Conservation (phyloP, 345 rosid species). For the Salix brachista region DNA sequence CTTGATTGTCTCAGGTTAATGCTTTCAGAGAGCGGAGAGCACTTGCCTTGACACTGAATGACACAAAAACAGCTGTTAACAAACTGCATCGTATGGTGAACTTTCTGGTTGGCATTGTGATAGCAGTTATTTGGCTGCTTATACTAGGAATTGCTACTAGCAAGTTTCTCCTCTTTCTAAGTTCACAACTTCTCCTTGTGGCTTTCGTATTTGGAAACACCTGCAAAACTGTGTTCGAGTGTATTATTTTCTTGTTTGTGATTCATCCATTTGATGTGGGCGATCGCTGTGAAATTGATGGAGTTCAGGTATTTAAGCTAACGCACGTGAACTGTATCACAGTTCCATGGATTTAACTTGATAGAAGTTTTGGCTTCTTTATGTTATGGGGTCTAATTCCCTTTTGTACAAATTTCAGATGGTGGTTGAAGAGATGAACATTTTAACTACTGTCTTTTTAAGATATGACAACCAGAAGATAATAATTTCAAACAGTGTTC, state of each 20-base stretch:
- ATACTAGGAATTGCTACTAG: constrained; percentile 31
- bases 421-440: constrained; percentile 84
- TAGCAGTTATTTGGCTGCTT: constrained; percentile 27
- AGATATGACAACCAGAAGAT: constrained; percentile 71
- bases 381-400: background rate
- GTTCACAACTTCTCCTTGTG: constrained; percentile 29
- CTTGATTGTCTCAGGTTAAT: constrained; percentile 26
- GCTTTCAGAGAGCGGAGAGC: constrained; percentile 33
- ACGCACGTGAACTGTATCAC: background rate
- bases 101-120: constrained; percentile 19
- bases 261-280: constrained; percentile 32
- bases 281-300: constrained; percentile 31
- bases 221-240: constrained; percentile 27
- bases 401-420: constrained; percentile 36
- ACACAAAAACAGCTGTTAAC: constrained; percentile 34
- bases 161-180: constrained; percentile 22
- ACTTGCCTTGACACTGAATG: constrained; percentile 24
- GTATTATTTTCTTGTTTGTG: constrained; percentile 29
- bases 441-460: constrained; percentile 65
- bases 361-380: background rate
- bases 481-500: constrained; percentile 55
- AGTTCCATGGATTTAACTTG: background rate
- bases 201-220: constrained; percentile 29
- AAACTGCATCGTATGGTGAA: constrained; percentile 28
- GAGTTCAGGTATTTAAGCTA: constrained; percentile 19